phyloP scores from a whole-genome alignment of 192 early-diverging fungal species.

The Phycomyces nitens region DNA sequence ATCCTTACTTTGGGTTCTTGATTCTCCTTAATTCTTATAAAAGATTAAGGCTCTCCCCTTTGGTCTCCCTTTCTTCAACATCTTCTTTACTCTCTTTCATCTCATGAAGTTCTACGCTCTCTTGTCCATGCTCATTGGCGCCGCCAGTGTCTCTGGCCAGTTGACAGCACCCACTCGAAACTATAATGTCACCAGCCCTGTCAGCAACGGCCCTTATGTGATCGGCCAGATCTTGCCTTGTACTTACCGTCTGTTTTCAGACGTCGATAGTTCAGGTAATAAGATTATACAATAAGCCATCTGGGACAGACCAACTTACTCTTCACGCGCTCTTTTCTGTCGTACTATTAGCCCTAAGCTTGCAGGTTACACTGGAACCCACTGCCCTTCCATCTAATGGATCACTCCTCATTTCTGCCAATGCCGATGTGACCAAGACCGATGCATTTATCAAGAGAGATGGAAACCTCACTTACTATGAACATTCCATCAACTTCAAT shows the following conservation, averaged over 20 bases:
- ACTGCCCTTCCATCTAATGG: slow-evolving; percentile 7
- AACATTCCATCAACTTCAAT: slow-evolving; percentile 26
- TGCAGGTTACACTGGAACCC: slow-evolving; percentile 23
- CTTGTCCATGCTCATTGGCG: background rate
- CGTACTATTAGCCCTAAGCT: slow-evolving; percentile 15
- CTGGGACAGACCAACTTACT: background rate
- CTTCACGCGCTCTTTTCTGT: background rate
- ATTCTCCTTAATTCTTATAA: slow-evolving; percentile 1
- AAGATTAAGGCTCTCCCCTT: background rate
- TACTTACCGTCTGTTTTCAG: slow-evolving; percentile 18
- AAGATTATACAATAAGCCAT: slow-evolving; percentile 1
- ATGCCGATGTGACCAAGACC: slow-evolving; percentile 26
- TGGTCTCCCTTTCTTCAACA: background rate
- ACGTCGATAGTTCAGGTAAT: slow-evolving; percentile 28
- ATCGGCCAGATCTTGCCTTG: slow-evolving; percentile 28
- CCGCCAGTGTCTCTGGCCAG: slow-evolving; percentile 22
- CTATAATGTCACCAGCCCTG: slow-evolving; percentile 34
- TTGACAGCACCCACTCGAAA: slow-evolving; percentile 20
- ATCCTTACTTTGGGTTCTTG: background rate
- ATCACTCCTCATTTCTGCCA: slow-evolving; percentile 9
- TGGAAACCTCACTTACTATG: slow-evolving; percentile 24
- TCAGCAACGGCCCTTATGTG: slow-evolving; percentile 29
- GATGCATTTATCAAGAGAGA: slow-evolving; percentile 3
- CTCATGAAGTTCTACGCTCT: slow-evolving; percentile 13
- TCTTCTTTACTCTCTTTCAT: slow-evolving; percentile 7